phyloP scores from a whole-genome alignment of 2,329 filamentous ascomycete species.

The Tolypocladium cylindrosporum region DNA sequence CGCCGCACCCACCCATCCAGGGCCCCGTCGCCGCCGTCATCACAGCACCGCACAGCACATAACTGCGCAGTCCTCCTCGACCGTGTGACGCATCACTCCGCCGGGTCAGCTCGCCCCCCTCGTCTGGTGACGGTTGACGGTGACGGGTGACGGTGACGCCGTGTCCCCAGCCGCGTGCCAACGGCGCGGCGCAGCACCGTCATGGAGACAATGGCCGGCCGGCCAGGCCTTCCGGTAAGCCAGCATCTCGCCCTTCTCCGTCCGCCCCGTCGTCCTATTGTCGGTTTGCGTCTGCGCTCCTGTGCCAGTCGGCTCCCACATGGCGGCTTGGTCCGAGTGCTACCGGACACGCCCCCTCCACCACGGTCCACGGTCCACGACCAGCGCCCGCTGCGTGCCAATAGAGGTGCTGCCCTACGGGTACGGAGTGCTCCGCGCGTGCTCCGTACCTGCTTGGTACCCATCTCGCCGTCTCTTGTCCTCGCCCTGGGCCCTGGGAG shows the following conservation, averaged over 20 bases:
- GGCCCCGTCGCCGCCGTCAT: neutral
- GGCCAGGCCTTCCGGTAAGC: constrained; percentile 1
- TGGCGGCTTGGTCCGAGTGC: neutral
- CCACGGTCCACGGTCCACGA: neutral
- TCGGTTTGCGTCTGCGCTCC: neutral
- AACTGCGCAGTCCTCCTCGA: neutral
- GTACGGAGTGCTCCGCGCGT: too few relatives aligned
- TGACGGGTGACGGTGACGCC: neutral
- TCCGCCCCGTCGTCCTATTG: neutral
- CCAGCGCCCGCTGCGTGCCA: neutral
- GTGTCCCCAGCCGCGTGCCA: neutral
- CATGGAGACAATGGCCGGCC: neutral
- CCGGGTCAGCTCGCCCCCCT: neutral
- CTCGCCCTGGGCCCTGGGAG: neutral
- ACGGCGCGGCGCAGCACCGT: neutral
- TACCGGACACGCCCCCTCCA: neutral
- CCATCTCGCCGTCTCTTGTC: neutral
- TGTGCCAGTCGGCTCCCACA: neutral
- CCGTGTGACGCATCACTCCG: neutral
- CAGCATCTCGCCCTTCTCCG: neutral
- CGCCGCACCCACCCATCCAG: neutral
- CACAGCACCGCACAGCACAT: neutral
- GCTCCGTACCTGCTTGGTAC: neutral
- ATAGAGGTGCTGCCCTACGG: neutral
- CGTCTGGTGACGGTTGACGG: neutral